A percentile compares a stretch with the other conserved stretches of the same genome.
These are phyloP conservation scores for Trichoderma sp. DNA, from an alignment of 2,329 filamentous ascomycete species.

Conservation along the genomic window DNA sequence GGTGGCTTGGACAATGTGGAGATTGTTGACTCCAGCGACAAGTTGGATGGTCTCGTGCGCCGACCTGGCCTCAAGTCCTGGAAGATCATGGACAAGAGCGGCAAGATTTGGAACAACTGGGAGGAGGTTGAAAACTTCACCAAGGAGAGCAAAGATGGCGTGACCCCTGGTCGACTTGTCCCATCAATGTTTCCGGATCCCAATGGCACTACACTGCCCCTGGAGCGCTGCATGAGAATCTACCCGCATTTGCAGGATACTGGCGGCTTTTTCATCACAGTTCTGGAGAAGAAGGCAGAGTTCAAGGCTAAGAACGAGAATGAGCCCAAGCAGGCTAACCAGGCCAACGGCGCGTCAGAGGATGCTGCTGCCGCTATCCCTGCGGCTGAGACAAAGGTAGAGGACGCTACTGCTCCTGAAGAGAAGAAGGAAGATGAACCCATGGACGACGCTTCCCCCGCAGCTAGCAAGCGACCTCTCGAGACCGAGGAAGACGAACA, in stretches of 20 bases:
- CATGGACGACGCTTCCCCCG: conserved; percentile 40
- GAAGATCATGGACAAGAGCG: conserved; percentile 89
- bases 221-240: conserved; percentile 89
- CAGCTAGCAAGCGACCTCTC: conserved; percentile 43
- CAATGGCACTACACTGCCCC: conserved; percentile 64
- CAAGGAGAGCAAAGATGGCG: conserved; percentile 58
- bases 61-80: conserved; percentile 77
- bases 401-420: conserved; percentile 36
- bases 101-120: conserved; percentile 79
- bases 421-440: conserved; percentile 40
- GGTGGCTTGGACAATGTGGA: conserved; percentile 81
- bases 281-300: conserved; percentile 88
- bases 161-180: conserved; percentile 68
- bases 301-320: conserved; percentile 77
- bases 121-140: conserved; percentile 75
- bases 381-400: conserved; percentile 38
- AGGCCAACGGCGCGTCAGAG: conserved; percentile 27
- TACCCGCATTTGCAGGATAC: conserved; percentile 97
- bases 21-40: conserved; percentile 80
- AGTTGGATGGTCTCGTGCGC: conserved; percentile 77
- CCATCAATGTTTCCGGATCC: conserved; percentile 82
- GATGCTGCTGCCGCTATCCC: not conserved
- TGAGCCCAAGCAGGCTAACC: conserved; percentile 46
- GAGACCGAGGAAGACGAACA: conserved; percentile 45
- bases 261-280: conserved; percentile 95